Evolutionary conservation across 1,284 basidiomycete genomes (phyloP).

Genomic region (Fomitopsis palustris): DNA sequence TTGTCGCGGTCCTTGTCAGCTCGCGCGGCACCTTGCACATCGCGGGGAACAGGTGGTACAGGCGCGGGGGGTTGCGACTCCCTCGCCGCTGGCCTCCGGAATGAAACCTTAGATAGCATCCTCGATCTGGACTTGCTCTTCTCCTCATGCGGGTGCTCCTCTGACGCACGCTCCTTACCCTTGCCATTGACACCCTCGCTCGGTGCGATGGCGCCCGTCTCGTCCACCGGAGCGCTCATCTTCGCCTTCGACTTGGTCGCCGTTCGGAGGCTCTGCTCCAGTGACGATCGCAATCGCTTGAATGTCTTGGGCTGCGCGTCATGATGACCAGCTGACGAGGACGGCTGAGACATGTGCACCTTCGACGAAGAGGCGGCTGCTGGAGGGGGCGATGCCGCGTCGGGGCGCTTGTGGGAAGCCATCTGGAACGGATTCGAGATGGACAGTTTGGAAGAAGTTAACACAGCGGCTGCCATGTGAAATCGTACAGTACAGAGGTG

Average conservation of each 20-base stretch:
- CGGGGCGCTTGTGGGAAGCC: constrained; percentile 40
- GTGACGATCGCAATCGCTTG: constrained; percentile 58
- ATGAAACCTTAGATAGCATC: constrained; percentile 51
- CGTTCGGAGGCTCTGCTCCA: constrained; percentile 62
- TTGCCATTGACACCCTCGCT: constrained; percentile 28
- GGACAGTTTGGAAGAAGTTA: constrained; percentile 36
- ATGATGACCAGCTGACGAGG: constrained; percentile 9
- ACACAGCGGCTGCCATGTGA: constrained; percentile 48
- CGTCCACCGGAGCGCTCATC: constrained; percentile 35
- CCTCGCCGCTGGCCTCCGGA: constrained; percentile 43
- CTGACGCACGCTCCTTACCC: constrained; percentile 37
- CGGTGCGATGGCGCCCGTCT: constrained; percentile 37
- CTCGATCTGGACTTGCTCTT: constrained; percentile 39
- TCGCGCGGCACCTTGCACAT: constrained; percentile 27
- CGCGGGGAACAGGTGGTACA: constrained; percentile 28
- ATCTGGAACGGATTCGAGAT: constrained; percentile 46
- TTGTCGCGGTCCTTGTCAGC: constrained; percentile 30
- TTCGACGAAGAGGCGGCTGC: constrained; percentile 42
- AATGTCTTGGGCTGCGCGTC: constrained; percentile 51
- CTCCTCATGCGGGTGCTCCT: constrained; percentile 29
- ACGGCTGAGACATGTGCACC: constrained; percentile 16
- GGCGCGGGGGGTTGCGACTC: constrained; percentile 42
- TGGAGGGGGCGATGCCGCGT: constrained; percentile 29
- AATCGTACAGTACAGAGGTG: constrained; percentile 12
- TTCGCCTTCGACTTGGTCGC: constrained; percentile 54